Evolutionary conservation across 1,139 yeast genomes (phyloP), one percentile per base, ranked within the genome.

Genomic region (Pneumocystis carinii): DNA sequence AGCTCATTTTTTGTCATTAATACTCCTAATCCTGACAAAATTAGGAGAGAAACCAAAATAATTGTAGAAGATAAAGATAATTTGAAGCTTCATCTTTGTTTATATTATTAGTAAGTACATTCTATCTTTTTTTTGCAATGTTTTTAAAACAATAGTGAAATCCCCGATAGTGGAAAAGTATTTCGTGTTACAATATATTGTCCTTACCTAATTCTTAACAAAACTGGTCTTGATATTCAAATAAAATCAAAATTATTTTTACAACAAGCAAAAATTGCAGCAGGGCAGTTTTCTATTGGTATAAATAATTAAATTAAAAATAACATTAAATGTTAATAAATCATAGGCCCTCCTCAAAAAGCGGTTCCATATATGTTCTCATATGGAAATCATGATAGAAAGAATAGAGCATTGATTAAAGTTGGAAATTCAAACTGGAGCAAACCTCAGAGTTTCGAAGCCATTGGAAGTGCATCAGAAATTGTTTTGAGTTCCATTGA

Each of bases 361-460:
- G 76, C 83, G 0, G 70, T 75, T 17, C 96, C 97, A 0, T 81
- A 81, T 63, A 83, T 92, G 88, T 90, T 92, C 76, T 90, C 98
- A 0, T 90, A 88, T 71, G 86, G 83, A 29, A 77, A 76, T 39
- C 81, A 78, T 60, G 85, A 83, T 63, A 79, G 84, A 59, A 80
- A 79, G 60, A 86, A 86, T 69, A 78, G 95, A 66, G 95, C 94
- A 0, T 72, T 80, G n/a, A 70, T 90, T 14, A 80, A 81, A 66
- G 77, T 88, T 39, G 87, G 81, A 2, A 88, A 87, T 64, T 86
- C 95, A 0, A 77, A 78, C n/a, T 82, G 88, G 83, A 87, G 96
- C 66, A 73, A 77, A 0, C 88, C 90, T 0, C 77, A 89, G 60
- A 86, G 95, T 72, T 84, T 92, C 70, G 97, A 90, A 72, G 95